Evolutionary conservation across 75 land plant species (phyloP), one percentile per base, ranked within the genome.

Genomic region (Cryptomeria japonica): DNA sequence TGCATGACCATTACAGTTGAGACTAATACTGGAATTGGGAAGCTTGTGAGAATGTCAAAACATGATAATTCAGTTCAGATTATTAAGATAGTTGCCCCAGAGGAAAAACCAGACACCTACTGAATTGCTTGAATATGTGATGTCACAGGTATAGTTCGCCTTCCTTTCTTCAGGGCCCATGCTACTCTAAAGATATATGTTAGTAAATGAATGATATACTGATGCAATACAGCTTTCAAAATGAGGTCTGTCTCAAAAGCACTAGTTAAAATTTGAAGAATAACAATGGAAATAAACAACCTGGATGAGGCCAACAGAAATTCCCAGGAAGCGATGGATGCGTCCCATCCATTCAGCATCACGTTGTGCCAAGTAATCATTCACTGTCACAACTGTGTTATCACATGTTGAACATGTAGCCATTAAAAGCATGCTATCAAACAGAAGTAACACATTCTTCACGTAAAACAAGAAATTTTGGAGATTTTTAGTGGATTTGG

Each of bases 331-430:
- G 41, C 96, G 97, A 93, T 98, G 97, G 86, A 98, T 92, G 80
- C 94, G 95, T 1, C 99, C 99, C 99, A 98, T 98, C 99, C 99
- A 98, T 64, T 98, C 99, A 87, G 99, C 99, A 93, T 98, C 99
- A 56, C 99, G 96, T 89, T 97, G 97, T 76, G 99, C 99, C 84
- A 98, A 89, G 90, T 98, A 98, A 88, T 98, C 99, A 90, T 98
- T 98, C 22, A 98, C 99, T 41, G 99, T 98, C 32, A 98, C 96
- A 51, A 98, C 99, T 97, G 91, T 55, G 34, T 53, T 39, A 49
- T 55, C 31, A 19, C 37, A 85, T 19, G 49, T 86, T 56, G 77
- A 55, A 82, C 84, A 75, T 75, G 77, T 75, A 13, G 12, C 77
- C 37, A 82, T 53, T 86, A 86, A 86, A 85, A 49, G 34, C 2